Base-by-base conservation (phyloP, 345 rosid species). In the Rhodamnia rubescens region DNA sequence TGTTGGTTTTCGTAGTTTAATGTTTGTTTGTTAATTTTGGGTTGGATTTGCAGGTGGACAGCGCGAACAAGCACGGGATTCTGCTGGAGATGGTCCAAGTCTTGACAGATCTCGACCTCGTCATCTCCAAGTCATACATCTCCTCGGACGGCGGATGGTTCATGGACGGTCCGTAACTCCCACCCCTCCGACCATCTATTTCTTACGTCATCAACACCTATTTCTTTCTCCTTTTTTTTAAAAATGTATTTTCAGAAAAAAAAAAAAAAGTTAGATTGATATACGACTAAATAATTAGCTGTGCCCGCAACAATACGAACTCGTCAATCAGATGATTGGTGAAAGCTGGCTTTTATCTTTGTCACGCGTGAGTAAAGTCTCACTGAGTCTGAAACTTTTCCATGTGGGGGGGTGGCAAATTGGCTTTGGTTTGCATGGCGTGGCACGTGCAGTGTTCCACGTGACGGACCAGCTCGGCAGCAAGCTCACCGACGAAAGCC, bases 61-160 rank as follows among this genome's bases (percentile, higher is more conserved):
- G 99, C 64, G 95, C 95, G 89, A 97, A 97, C 90, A 95, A 92
- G 93, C 90, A 93, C 59, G 98, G 98, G 88, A 93, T 97, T 82
- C 91, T 97, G 83, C 90, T 97, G 22, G 98, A 95, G 86, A 95
- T 97, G 98, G 99, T 97, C 85, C 99, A 96, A 86, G 95, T 96
- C 11, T 89, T 97, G 87, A 95, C 99, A 64, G 99, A 97, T 88
- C 97, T 97, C 13, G 98, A 97, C 89, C 98, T 97, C 82, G 96
- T 96, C 85, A 97, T 97, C 49, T 96, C 98, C 85, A 97, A 95
- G 88, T 94, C 98, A 69, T 97, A 97, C 89, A 94, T 97, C 85
- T 96, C 96, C 52, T 96, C 99, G 3, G 98, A 97, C 88, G 99
- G 99, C 50, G 97, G 92, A 82, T 96, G 99, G 98, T 90, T 96